Conservation (phyloP, 495 filamentous ascomycete genomes). For the Penicillium bialowiezense region DNA sequence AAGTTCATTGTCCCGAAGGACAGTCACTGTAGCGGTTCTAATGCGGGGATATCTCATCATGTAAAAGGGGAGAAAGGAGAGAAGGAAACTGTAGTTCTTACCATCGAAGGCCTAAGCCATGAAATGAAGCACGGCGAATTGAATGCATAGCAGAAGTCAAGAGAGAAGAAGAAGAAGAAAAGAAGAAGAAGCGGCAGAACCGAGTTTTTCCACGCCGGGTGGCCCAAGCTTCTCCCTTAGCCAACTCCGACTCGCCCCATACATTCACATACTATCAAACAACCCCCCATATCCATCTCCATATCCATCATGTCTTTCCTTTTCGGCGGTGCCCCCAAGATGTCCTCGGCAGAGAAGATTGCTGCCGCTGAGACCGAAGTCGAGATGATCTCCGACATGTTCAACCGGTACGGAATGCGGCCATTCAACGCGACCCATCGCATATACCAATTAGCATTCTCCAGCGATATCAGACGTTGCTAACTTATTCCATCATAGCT, state of each 20-base stretch:
- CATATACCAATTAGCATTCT: too few species aligned
- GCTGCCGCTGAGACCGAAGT: constrained; percentile 86
- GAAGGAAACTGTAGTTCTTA: constrained; percentile 26
- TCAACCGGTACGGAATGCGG: constrained; percentile 66
- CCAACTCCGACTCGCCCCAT: constrained; percentile 10
- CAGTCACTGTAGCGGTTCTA: constrained; percentile 98
- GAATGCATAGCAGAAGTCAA: constrained; percentile 32
- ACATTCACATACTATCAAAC: background rate
- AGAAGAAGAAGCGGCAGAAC: constrained; percentile 22
- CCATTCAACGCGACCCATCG: background rate
- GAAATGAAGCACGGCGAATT: constrained; percentile 33
- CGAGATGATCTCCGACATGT: constrained; percentile 95
- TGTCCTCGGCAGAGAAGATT: constrained; percentile 93
- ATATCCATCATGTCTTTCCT: constrained; percentile 84
- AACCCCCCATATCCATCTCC: background rate
- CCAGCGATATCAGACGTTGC: background rate
- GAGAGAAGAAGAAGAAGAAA: constrained; percentile 14
- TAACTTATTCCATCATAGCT: constrained; percentile 43
- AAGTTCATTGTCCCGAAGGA: constrained; percentile 43
- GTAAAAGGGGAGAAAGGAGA: constrained; percentile 12
- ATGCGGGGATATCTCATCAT: constrained; percentile 53
- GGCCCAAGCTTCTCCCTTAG: constrained; percentile 34
- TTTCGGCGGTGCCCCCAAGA: constrained; percentile 79
- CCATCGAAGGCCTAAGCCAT: constrained; percentile 29
- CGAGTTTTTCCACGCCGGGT: constrained; percentile 19